Conservation (phyloP, 768 basidiomycete genomes). For the Sutorius australiensis region DNA sequence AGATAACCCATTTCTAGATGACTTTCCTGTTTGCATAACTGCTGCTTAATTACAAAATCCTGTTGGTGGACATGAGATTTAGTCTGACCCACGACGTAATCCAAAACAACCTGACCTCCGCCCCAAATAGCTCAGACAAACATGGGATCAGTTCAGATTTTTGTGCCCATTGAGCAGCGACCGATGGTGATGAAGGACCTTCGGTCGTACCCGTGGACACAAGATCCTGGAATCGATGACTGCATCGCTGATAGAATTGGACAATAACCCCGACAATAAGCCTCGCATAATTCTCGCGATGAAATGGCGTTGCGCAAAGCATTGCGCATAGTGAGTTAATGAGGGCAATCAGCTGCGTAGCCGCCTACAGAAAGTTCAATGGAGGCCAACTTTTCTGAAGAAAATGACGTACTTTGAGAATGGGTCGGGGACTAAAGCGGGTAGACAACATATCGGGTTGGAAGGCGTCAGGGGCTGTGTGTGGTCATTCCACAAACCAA, state of each 20-base stretch:
- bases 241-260: constrained; percentile 94
- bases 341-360: constrained; percentile 79
- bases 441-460: constrained; percentile 70
- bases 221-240: constrained; percentile 78
- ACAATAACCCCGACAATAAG: constrained; percentile 91
- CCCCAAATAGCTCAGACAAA: constrained; percentile 58
- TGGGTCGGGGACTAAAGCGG: constrained; percentile 63
- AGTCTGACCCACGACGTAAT: not conserved
- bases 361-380: constrained; percentile 51
- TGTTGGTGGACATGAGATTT: constrained; percentile 19
- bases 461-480: constrained; percentile 78
- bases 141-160: constrained; percentile 72
- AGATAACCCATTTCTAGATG: constrained; percentile 71
- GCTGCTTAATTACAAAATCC: constrained; percentile 43
- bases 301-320: constrained; percentile 90
- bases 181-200: constrained; percentile 45
- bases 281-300: constrained; percentile 91
- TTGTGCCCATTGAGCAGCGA: constrained; percentile 83
- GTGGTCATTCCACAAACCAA: constrained; percentile 2
- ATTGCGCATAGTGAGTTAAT: constrained; percentile 91
- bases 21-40: constrained; percentile 73
- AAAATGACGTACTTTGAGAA: constrained; percentile 60
- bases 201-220: constrained; percentile 43
- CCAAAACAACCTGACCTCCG: constrained; percentile 41
- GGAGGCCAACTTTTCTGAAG: not conserved